A percentile compares a stretch with the other conserved stretches of the same genome.
These are phyloP conservation scores for Fusarium albidum DNA, from an alignment of 2,329 filamentous ascomycete species.

Conservation along the genomic window DNA sequence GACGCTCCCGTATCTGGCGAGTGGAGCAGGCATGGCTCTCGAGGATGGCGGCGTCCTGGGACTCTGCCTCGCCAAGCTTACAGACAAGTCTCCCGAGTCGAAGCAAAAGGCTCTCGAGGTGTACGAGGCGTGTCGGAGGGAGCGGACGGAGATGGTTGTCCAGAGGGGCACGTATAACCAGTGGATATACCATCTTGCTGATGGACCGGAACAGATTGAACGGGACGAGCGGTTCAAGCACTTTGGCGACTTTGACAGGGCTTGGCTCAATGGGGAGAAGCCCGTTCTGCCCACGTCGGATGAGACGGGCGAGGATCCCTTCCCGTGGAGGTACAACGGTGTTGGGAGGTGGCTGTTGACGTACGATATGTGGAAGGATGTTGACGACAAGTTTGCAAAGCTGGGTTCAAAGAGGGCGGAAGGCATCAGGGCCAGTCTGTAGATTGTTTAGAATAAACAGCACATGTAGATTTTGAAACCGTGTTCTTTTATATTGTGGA, in stretches of 20 bases:
- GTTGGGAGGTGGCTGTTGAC: slow-evolving; percentile 51
- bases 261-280: slow-evolving; percentile 39
- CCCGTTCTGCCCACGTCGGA: slow-evolving; percentile 31
- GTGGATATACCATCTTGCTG: slow-evolving; percentile 67
- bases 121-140: slow-evolving; percentile 66
- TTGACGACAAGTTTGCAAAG: slow-evolving; percentile 44
- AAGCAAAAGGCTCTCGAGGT: slow-evolving; percentile 49
- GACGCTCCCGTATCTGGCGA: slow-evolving; percentile 68
- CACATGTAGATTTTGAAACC: no score
- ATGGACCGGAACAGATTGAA: slow-evolving; percentile 63
- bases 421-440: slow-evolving; percentile 19
- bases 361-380: slow-evolving; percentile 50
- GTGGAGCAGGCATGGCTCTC: slow-evolving; percentile 65
- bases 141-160: slow-evolving; percentile 67
- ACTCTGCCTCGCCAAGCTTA: slow-evolving; percentile 58
- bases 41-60: slow-evolving; percentile 68
- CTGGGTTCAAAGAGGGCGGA: background rate
- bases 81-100: slow-evolving; percentile 46
- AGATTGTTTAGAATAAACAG: no score
- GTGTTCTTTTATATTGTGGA: no score
- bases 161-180: slow-evolving; percentile 68
- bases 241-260: slow-evolving; percentile 43
- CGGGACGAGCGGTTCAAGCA: slow-evolving; percentile 52
- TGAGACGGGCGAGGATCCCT: slow-evolving; percentile 50
- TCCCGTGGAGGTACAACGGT: slow-evolving; percentile 51